Percentiles rank a stretch among this genome's conserved stretches.
Evolutionary conservation across 805 yeast genomes (phyloP).

Genomic region (Candida parachauliodes): DNA sequence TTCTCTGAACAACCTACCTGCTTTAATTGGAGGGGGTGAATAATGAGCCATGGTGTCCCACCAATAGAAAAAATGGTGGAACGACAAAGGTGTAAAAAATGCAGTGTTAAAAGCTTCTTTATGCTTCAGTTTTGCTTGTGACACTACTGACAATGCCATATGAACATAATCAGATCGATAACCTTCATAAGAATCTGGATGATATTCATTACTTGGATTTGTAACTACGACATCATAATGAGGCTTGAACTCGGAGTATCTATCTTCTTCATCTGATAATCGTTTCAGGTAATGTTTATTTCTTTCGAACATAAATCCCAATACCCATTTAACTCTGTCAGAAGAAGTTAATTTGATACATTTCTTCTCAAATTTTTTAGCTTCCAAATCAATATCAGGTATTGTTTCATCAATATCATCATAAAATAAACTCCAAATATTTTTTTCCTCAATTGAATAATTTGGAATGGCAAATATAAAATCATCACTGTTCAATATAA

Average conservation of each 20-base stretch:
- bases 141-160: conserved; percentile 35
- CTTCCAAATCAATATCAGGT: conserved; percentile 23
- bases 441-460: conserved; percentile 33
- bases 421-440: conserved; percentile 37
- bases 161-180: conserved; percentile 84
- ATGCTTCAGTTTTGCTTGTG: conserved; percentile 17
- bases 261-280: conserved; percentile 35
- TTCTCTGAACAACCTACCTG: conserved; percentile 30
- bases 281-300: conserved; percentile 35
- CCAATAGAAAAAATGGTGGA: conserved; percentile 40
- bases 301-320: conserved; percentile 72
- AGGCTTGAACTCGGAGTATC: conserved; percentile 49
- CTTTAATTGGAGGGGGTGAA: conserved; percentile 32
- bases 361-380: conserved; percentile 33
- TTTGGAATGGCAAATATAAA: conserved; percentile 58
- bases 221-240: conserved; percentile 64
- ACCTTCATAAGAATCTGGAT: conserved; percentile 74
- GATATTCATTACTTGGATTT: conserved; percentile 52
- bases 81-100: conserved; percentile 36
- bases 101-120: conserved; percentile 33
- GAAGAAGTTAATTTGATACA: conserved; percentile 53
- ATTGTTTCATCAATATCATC: conserved; percentile 18
- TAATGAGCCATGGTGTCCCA: conserved; percentile 35
- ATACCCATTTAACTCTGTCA: conserved; percentile 72
- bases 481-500: conserved; percentile 51